A percentile compares a stretch with the other conserved stretches of the same genome.
Conservation (phyloP, 2,329 filamentous ascomycete genomes). For the Lasiodiplodia hormozganensis region DNA sequence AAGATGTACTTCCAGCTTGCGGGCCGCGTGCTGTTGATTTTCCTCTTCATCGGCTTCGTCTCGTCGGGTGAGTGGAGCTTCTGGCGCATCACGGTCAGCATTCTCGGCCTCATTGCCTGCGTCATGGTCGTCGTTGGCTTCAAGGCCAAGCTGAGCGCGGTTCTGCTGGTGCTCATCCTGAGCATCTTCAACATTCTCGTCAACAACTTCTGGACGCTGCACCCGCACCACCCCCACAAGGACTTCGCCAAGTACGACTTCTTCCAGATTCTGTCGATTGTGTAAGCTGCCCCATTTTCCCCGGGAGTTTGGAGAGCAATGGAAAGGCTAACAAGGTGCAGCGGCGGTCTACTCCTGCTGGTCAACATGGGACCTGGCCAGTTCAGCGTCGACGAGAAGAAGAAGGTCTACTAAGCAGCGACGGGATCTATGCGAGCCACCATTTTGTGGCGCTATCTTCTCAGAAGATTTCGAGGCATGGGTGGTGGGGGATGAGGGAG, state of each 20-base stretch:
- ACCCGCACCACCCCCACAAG: conserved; percentile 98
- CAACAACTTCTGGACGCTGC: conserved; percentile 99
- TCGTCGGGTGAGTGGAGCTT: conserved; percentile 93
- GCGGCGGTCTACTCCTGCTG: conserved; percentile 89
- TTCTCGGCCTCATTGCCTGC: conserved; percentile 87
- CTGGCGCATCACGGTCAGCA: conserved; percentile 83
- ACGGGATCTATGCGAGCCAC: not conserved
- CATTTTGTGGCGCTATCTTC: conserved; percentile 7
- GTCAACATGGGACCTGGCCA: conserved; percentile 99
- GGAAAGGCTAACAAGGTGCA: conserved; percentile 41
- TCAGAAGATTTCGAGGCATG: not conserved
- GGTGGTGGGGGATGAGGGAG: conserved; percentile 16
- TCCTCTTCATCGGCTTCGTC: conserved; percentile 96
- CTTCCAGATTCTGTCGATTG: conserved; percentile 99
- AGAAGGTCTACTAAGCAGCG: conserved; percentile 88
- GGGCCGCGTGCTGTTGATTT: conserved; percentile 92
- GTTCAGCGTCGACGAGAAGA: conserved; percentile 99
- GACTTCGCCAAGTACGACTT: conserved; percentile 99
- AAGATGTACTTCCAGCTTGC: conserved; percentile 99
- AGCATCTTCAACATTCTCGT: conserved; percentile 97
- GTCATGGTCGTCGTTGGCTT: conserved; percentile 99
- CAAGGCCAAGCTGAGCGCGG: conserved; percentile 99
- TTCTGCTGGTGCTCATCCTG: conserved; percentile 91
- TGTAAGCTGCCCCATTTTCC: conserved; percentile 61
- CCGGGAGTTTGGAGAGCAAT: not conserved